Evolutionary conservation across 148 eudicot species (phyloP).

Genomic region (Fagopyrum homotropicum): DNA sequence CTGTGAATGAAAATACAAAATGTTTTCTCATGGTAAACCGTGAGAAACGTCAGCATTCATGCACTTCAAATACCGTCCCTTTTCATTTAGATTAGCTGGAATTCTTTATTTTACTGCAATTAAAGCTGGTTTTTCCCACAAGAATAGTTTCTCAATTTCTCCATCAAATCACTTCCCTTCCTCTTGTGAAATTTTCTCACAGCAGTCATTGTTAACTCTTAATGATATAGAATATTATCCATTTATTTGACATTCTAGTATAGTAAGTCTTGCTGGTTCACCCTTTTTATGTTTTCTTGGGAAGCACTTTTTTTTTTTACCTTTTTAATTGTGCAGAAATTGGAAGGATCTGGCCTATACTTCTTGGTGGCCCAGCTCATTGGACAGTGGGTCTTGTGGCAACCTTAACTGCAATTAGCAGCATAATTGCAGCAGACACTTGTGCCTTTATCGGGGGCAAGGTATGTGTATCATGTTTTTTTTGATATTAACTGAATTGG

Average conservation of each 20-base stretch:
- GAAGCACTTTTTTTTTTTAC: slow-evolving; percentile 14
- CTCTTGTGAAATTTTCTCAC: not conserved
- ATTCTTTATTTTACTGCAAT: not conserved
- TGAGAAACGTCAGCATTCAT: not conserved
- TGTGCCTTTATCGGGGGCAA: slow-evolving; percentile 92
- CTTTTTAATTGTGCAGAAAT: slow-evolving; percentile 35
- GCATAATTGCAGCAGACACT: slow-evolving; percentile 96
- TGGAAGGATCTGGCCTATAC: slow-evolving; percentile 73
- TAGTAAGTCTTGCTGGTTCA: not conserved
- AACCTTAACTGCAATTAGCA: slow-evolving; percentile 68
- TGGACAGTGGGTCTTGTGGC: slow-evolving; percentile 99
- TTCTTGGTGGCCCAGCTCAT: slow-evolving; percentile 83
- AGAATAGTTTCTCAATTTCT: not conserved
- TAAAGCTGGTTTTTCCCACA: not conserved
- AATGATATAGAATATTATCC: not conserved
- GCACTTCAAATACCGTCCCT: not conserved
- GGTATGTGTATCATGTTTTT: slow-evolving; percentile 26
- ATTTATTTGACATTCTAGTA: not conserved
- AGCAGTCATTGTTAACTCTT: not conserved
- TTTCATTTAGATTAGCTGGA: not conserved
- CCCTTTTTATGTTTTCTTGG: not conserved
- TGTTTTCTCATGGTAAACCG: not conserved
- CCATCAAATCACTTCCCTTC: not conserved
- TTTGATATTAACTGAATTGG: not conserved
- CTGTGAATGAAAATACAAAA: not conserved